Evolutionary conservation across 2,329 filamentous ascomycete species (phyloP), one percentile per base, ranked within the genome.

Genomic region (Diplodia seriata): DNA sequence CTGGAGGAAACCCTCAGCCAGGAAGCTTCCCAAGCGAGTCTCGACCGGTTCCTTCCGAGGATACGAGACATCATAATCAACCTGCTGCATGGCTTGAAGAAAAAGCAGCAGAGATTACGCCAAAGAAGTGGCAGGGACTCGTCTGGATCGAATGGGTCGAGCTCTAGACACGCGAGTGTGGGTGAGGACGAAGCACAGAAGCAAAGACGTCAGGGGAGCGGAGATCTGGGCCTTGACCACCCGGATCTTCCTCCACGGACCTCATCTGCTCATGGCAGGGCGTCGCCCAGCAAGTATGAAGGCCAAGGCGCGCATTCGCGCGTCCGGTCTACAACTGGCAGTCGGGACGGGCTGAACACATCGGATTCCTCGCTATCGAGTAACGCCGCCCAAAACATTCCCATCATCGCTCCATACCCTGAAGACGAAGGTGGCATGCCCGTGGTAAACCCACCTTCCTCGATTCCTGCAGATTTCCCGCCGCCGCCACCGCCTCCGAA

Each of bases 21-120:
- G 76, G 94, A 98, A 81, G 95, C 95, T 5, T 97, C 92, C 73
- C 90, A 94, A 61, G 90, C 96, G 76, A 97, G 94, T 78, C 85
- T 99, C 69, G 95, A 99, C 78, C 91, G 91, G 77, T 99, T 97
- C 78, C 84, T 99, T 38, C 95, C 95, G 0, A 89, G 91, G 69
- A 99, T 99, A 78, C 90, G 95, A 74, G 95, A 99, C 79, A 99
- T 99, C 75, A 99, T 99, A 76, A 98, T 99, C 79, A 97, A 97
- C 77, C 85, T 99, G 36, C 86, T 99, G 9, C 95, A 99, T 77
- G 95, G 95, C 2, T 82, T 99, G 71, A 99, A 99, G 83, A 90
- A 94, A 79, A 99, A 99, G 79, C 95, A 99, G 77, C 94, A 97
- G 76, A 92, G 93, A 74, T 81, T 99, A 74, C 83, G 88, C 54